Percentiles rank a stretch among this genome's conserved stretches.
phyloP scores from a whole-genome alignment of 163 green algal genomes.

The Chlamydomonas reinhardtii region DNA sequence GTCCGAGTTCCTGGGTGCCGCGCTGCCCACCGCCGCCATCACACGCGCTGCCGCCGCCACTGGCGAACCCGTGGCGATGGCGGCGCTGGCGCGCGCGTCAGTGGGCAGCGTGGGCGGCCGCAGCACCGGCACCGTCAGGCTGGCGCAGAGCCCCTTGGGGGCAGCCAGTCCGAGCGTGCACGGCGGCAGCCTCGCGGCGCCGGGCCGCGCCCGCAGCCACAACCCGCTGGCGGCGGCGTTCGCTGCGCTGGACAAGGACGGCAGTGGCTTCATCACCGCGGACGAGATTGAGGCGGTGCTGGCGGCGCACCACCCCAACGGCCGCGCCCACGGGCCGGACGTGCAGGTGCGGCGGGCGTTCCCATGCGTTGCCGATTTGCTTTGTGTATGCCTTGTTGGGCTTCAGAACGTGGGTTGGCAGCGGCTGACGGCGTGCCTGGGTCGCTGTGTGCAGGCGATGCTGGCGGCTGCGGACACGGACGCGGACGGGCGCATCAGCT shows the following conservation, averaged over 20 bases:
- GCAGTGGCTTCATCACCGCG: slow-evolving; percentile 89
- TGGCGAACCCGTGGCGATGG: slow-evolving; percentile 13
- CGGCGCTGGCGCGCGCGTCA: slow-evolving; percentile 33
- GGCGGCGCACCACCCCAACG: slow-evolving; percentile 21
- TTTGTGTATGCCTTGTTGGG: too few relatives aligned
- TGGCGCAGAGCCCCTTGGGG: not conserved
- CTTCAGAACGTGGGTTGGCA: too few relatives aligned
- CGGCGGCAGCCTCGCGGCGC: too few relatives aligned
- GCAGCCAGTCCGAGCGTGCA: not conserved
- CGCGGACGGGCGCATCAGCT: not conserved
- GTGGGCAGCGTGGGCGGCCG: not conserved
- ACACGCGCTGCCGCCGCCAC: slow-evolving; percentile 18
- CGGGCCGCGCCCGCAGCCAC: not conserved
- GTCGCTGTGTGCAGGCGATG: not conserved
- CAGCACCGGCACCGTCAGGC: not conserved
- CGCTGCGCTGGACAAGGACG: slow-evolving; percentile 53
- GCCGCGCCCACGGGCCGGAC: slow-evolving; percentile 11
- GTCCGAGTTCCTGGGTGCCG: slow-evolving; percentile 86
- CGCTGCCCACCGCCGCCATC: slow-evolving; percentile 72
- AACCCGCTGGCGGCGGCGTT: slow-evolving; percentile 45
- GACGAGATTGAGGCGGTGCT: slow-evolving; percentile 85
- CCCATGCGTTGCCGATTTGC: not conserved
- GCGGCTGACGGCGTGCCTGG: not conserved
- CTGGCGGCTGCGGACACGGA: not conserved
- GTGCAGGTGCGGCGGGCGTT: not conserved